phyloP scores from a whole-genome alignment of 371 early-diverging fungal species.

The Mucor piriformis region DNA sequence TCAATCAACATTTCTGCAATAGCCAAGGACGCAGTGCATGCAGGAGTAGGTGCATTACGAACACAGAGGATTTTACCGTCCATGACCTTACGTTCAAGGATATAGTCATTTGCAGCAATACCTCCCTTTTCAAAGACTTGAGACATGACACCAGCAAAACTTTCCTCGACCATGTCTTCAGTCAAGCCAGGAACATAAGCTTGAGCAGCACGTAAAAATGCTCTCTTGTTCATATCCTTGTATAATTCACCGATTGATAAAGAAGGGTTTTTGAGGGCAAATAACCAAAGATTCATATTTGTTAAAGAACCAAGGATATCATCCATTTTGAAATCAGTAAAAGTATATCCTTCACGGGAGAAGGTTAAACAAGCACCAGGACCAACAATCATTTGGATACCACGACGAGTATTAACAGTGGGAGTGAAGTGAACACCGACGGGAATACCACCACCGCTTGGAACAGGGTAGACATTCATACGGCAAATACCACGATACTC shows the following conservation, averaged over 20 bases:
- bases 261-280: conserved; percentile 44
- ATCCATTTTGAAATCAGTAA: conserved; percentile 38
- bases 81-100: conserved; percentile 49
- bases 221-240: conserved; percentile 46
- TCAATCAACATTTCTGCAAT: conserved; percentile 50
- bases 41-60: conserved; percentile 54
- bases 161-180: conserved; percentile 52
- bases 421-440: conserved; percentile 55
- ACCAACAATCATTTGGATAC: conserved; percentile 52
- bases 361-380: conserved; percentile 57
- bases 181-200: conserved; percentile 40
- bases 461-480: conserved; percentile 54
- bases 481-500: conserved; percentile 42
- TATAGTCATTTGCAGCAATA: conserved; percentile 49
- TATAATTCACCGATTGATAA: conserved; percentile 50
- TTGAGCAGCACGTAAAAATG: conserved; percentile 46
- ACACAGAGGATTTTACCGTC: conserved; percentile 46
- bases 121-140: conserved; percentile 53
- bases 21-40: conserved; percentile 49
- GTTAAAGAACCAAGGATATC: conserved; percentile 39
- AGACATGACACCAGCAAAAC: conserved; percentile 52
- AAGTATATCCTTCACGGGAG: conserved; percentile 47
- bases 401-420: conserved; percentile 46
- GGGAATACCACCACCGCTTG: conserved; percentile 52
- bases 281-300: conserved; percentile 42